Conservation (phyloP, 176 grass and related monocot genomes). For the Bromus sterilis region DNA sequence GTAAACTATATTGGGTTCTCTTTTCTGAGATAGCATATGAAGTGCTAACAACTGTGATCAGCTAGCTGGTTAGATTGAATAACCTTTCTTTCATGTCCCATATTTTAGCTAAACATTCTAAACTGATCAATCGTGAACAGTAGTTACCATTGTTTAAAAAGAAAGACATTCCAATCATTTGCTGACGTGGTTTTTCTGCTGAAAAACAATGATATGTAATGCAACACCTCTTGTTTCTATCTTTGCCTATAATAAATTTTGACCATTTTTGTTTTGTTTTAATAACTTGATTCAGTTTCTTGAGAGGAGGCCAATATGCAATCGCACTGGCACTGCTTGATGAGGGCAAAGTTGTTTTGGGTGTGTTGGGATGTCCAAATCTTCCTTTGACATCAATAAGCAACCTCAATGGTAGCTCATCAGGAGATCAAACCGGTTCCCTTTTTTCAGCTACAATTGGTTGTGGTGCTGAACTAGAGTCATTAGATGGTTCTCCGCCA, state of each 20-base stretch:
- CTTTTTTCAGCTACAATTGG: constrained; percentile 86
- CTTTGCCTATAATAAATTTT: background rate
- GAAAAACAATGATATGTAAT: background rate
- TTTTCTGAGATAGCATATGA: too few species aligned
- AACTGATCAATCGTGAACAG: background rate
- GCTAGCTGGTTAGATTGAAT: background rate
- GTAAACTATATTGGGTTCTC: too few species aligned
- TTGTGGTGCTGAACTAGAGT: constrained; percentile 67
- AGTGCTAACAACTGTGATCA: too few species aligned
- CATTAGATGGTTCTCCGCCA: constrained; percentile 49
- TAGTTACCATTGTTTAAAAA: background rate
- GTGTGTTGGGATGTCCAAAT: constrained; percentile 96
- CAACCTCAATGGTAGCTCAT: constrained; percentile 25
- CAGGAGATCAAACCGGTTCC: constrained; percentile 49
- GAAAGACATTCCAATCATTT: background rate
- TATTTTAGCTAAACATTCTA: background rate
- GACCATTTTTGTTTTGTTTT: background rate
- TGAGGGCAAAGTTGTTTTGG: constrained; percentile 89
- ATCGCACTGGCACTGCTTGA: constrained; percentile 93
- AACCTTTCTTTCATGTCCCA: background rate
- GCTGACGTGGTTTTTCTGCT: background rate
- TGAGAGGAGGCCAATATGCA: constrained; percentile 96
- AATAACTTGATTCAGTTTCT: constrained; percentile 54
- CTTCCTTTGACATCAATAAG: constrained; percentile 72
- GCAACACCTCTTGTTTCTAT: background rate